Evolutionary conservation across 2,329 filamentous ascomycete species (phyloP).

Genomic region (Pseudogymnoascus verrucosus): DNA sequence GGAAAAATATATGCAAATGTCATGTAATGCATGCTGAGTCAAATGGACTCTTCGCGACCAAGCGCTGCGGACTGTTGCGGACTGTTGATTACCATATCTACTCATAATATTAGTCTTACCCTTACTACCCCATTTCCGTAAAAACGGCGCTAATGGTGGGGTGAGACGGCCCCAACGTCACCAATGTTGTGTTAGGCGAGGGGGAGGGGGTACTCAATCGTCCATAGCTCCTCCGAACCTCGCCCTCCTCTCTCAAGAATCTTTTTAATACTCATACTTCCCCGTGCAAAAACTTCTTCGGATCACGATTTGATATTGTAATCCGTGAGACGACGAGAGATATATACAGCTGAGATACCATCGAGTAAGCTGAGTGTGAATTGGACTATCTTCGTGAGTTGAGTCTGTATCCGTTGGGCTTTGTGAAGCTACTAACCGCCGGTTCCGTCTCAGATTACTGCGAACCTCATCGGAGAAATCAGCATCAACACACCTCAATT

Average conservation of each 20-base stretch:
- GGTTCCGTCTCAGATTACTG: background rate
- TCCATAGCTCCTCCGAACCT: constrained; percentile 3
- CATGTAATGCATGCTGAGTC: background rate
- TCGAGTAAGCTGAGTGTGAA: background rate
- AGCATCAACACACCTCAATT: background rate
- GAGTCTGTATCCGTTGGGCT: background rate
- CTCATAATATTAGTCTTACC: background rate
- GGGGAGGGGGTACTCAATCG: background rate
- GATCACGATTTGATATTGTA: background rate
- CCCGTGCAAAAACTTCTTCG: background rate
- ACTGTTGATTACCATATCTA: background rate
- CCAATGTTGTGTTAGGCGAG: constrained; percentile 1
- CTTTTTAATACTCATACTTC: background rate
- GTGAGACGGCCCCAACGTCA: constrained; percentile 4
- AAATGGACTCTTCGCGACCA: background rate
- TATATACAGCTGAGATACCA: background rate
- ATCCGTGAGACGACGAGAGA: background rate
- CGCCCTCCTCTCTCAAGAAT: background rate
- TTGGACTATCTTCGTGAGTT: background rate
- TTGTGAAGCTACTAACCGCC: background rate
- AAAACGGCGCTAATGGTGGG: constrained; percentile 3
- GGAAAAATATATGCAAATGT: background rate
- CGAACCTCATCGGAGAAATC: background rate
- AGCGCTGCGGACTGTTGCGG: background rate
- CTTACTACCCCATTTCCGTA: constrained; percentile 4